Evolutionary conservation across 164 flowering plant species (phyloP).

Genomic region (Protea cynaroides): DNA sequence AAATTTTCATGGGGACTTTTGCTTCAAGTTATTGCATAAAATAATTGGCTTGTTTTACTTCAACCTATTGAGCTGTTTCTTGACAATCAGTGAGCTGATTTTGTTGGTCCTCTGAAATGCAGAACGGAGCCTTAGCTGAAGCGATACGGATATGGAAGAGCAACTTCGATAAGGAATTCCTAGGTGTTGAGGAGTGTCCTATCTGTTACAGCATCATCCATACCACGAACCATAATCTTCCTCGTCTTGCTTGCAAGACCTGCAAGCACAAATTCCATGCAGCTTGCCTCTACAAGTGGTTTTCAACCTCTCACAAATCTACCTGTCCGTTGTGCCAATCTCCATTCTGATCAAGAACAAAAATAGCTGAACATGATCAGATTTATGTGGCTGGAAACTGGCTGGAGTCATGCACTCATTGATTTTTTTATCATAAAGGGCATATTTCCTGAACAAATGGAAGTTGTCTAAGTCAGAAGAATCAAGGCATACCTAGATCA

Average conservation of each 20-base stretch:
- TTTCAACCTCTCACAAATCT: slow-evolving; percentile 91
- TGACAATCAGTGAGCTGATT: background rate
- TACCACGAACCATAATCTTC: slow-evolving; percentile 72
- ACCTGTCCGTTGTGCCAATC: slow-evolving; percentile 96
- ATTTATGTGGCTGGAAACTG: background rate
- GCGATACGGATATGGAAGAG: slow-evolving; percentile 85
- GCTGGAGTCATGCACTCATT: too few species aligned
- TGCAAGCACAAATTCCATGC: slow-evolving; percentile 98
- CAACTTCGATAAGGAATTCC: slow-evolving; percentile 90
- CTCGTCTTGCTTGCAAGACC: slow-evolving; percentile 92
- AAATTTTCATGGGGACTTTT: background rate
- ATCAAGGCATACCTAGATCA: too few species aligned
- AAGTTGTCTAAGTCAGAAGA: too few species aligned
- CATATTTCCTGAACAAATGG: too few species aligned
- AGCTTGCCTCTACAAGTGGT: slow-evolving; percentile 97
- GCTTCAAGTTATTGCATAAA: background rate
- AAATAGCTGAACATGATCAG: background rate
- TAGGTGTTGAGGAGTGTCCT: slow-evolving; percentile 98
- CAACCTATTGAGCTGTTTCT: background rate
- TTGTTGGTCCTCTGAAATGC: slow-evolving; percentile 14
- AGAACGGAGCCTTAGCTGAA: slow-evolving; percentile 96
- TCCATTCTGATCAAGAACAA: slow-evolving; percentile 51
- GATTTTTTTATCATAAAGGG: too few species aligned
- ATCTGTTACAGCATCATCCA: slow-evolving; percentile 97
- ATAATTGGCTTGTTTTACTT: background rate